Percentiles rank a stretch among this genome's conserved stretches.
Evolutionary conservation across 2,329 filamentous ascomycete species (phyloP).

Genomic region (Emergomyces africanus): DNA sequence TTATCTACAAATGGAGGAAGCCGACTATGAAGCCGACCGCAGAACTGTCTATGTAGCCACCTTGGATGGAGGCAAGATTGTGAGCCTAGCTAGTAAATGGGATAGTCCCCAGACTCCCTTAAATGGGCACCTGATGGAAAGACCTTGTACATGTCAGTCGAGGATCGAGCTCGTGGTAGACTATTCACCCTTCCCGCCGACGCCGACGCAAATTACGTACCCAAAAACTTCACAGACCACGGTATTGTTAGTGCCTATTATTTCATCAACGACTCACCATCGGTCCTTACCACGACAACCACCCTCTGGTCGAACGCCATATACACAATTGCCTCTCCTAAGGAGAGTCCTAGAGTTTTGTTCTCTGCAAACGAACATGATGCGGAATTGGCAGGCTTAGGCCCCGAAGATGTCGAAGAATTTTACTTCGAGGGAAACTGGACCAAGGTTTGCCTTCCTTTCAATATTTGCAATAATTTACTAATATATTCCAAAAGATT

Average conservation of each 20-base stretch:
- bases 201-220: constrained; percentile 21
- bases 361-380: constrained; percentile 29
- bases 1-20: constrained; percentile 65
- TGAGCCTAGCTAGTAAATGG: constrained; percentile 34
- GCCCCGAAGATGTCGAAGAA: constrained; percentile 24
- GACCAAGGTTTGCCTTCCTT: constrained; percentile 16
- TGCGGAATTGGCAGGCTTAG: constrained; percentile 23
- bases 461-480: background rate
- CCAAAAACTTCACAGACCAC: constrained; percentile 24
- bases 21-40: constrained; percentile 72
- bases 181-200: constrained; percentile 24
- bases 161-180: constrained; percentile 48
- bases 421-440: constrained; percentile 27
- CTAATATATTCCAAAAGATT: constrained; percentile 16
- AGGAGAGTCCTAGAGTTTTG: constrained; percentile 18
- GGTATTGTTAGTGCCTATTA: constrained; percentile 21
- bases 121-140: constrained; percentile 42
- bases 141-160: constrained; percentile 59
- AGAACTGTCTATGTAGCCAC: constrained; percentile 33
- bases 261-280: constrained; percentile 17
- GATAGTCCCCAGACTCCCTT: constrained; percentile 40
- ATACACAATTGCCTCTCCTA: constrained; percentile 22
- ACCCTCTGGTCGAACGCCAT: constrained; percentile 25
- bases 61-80: constrained; percentile 20
- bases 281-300: constrained; percentile 22